Evolutionary conservation across 2,329 filamentous ascomycete genomes (phyloP).

Genomic region (Coniochaeta pulveracea): DNA sequence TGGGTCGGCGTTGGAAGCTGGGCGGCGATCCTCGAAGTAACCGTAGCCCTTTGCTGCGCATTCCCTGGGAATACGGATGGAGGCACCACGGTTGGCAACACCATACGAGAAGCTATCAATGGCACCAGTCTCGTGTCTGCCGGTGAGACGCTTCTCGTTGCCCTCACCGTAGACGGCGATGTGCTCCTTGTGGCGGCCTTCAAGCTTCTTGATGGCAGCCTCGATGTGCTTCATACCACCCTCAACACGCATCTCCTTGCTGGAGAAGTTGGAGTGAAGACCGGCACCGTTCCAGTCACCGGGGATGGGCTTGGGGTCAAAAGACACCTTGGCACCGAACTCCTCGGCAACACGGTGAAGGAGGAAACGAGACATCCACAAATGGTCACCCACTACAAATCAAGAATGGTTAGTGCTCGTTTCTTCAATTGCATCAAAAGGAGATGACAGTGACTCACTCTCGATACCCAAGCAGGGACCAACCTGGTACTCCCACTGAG

Average conservation of each 20-base stretch:
- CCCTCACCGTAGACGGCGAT: constrained; percentile 89
- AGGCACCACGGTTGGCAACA: constrained; percentile 90
- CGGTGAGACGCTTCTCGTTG: constrained; percentile 70
- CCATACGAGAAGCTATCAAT: constrained; percentile 93
- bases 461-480: constrained; percentile 80
- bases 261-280: constrained; percentile 84
- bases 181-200: constrained; percentile 68
- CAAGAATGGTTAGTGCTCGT: constrained; percentile 16
- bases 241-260: constrained; percentile 75
- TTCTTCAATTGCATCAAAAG: constrained; percentile 68
- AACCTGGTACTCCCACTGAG: constrained; percentile 89
- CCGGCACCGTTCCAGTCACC: constrained; percentile 81
- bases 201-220: constrained; percentile 71
- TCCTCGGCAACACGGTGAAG: constrained; percentile 79
- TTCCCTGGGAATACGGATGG: constrained; percentile 80
- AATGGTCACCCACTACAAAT: constrained; percentile 73
- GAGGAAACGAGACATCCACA: constrained; percentile 88
- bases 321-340: constrained; percentile 90
- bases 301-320: constrained; percentile 89
- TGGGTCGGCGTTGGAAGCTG: constrained; percentile 3
- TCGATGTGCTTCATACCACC: constrained; percentile 96
- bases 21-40: constrained; percentile 7
- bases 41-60: constrained; percentile 60
- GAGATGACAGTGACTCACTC: constrained; percentile 58
- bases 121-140: constrained; percentile 83